phyloP scores from a whole-genome alignment of 129 eudicot genomes.

The Daucus carota region DH1_v3.0 NC_030382.2:28303001-28303500 shows the following conservation, averaged over 20 bases:
- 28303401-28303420: constrained; percentile 6
- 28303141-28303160: constrained; percentile 40
- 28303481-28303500: no score
- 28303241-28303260: constrained; percentile 20
- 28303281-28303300: constrained; percentile 32
- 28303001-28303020: constrained; percentile 17
- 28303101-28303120: constrained; percentile 36
- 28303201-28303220: constrained; percentile 33
- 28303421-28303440: constrained; percentile 10
- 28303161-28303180: constrained; percentile 66
- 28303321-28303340: constrained; percentile 19
- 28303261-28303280: constrained; percentile 22
- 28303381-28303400: no score
- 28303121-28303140: constrained; percentile 20
- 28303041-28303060: constrained; percentile 16
- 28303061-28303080: neutral
- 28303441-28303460: neutral
- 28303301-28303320: constrained; percentile 22
- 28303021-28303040: constrained; percentile 13
- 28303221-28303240: no score
- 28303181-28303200: constrained; percentile 77
- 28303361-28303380: constrained; percentile 24
- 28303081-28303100: constrained; percentile 25
- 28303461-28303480: neutral
- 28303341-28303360: constrained; percentile 34